Percentiles rank a stretch among this genome's conserved stretches.
phyloP scores from a whole-genome alignment of 2,329 filamentous ascomycete species.

The Nigrograna mackinnonii region DNA sequence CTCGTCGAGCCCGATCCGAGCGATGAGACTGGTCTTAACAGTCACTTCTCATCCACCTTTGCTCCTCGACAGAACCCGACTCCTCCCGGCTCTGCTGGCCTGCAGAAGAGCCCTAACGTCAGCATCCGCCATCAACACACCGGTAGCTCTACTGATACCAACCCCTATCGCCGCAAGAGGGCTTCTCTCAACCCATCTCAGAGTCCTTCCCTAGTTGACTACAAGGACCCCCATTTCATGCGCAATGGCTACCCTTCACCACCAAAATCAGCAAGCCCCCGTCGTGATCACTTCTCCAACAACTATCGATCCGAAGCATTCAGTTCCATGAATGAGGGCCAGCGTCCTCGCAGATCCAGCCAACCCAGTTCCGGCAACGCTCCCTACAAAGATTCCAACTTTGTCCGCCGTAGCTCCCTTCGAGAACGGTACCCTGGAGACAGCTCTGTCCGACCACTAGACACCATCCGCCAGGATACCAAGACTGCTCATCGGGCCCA shows the following conservation, averaged over 20 bases:
- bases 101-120: slow-evolving; percentile 31
- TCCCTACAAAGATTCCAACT: slow-evolving; percentile 22
- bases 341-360: slow-evolving; percentile 39
- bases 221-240: slow-evolving; percentile 6
- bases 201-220: slow-evolving; percentile 14
- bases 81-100: slow-evolving; percentile 33
- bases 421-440: slow-evolving; percentile 66
- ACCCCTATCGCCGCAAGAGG: slow-evolving; percentile 47
- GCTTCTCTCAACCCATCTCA: slow-evolving; percentile 32
- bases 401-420: slow-evolving; percentile 55
- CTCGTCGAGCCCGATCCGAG: slow-evolving; percentile 69
- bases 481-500: slow-evolving; percentile 68
- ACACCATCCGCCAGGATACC: slow-evolving; percentile 65
- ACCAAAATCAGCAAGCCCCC: slow-evolving; percentile 59
- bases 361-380: slow-evolving; percentile 29
- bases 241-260: slow-evolving; percentile 52
- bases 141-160: slow-evolving; percentile 43
- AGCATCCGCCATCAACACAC: slow-evolving; percentile 35
- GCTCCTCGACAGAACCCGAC: slow-evolving; percentile 31
- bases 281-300: slow-evolving; percentile 39
- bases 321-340: slow-evolving; percentile 27
- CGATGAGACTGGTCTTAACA: slow-evolving; percentile 68
- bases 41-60: slow-evolving; percentile 56
- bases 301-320: slow-evolving; percentile 37
- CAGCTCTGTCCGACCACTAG: slow-evolving; percentile 67